Base-by-base conservation (phyloP, 2,329 filamentous ascomycete species). In the Fusarium brachygibbosum region DNA sequence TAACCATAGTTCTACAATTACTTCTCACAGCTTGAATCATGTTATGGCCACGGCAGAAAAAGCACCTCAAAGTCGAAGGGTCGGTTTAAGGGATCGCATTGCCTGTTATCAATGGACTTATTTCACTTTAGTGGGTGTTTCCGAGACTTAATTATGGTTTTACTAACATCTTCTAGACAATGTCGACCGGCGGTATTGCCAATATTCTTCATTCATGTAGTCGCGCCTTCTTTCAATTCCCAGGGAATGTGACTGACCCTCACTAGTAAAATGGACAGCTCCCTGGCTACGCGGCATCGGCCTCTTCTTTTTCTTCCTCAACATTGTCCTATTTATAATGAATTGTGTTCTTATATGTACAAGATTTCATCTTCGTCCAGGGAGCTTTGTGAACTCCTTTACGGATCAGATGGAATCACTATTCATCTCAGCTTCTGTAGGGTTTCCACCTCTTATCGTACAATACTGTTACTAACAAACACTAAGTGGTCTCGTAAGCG, bases 391-490 rank as follows among this genome's bases (percentile, higher is more conserved):
- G 60, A 83, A 87, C 16, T 93, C 91, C 1, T 91, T 96, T 63
- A 82, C 88, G 9, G 92, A 95, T 79, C 92, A 92, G 14, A 90
- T 91, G 0, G 93, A 97, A 76, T 91, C 88, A 12, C 83, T 95
- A 1, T 96, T 95, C 76, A 88, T 93, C 17, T 91, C 92, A 1
- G 87, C 92, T 2, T 88, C 84, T 78, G 86, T 88, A 54, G 46
- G 72, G 40, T 16, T n/a, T 25, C 44, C 11, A 35, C 9, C 38
- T 16, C 28, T 35, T 63, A 29, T 60, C 41, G 72, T 64, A 31
- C 4, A 12, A 34, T 65, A n/a, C 17, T 7, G 28, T 17, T 29
- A 60, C 37, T 67, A 17, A 63, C 21, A 23, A 38, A 31, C 23
- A 41, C 29, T 41, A 85, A 82, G 76, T 83, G 59, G 80, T 83